Evolutionary conservation across 2,329 filamentous ascomycete species (phyloP).

Genomic region (Teratosphaeria gauchensis): DNA sequence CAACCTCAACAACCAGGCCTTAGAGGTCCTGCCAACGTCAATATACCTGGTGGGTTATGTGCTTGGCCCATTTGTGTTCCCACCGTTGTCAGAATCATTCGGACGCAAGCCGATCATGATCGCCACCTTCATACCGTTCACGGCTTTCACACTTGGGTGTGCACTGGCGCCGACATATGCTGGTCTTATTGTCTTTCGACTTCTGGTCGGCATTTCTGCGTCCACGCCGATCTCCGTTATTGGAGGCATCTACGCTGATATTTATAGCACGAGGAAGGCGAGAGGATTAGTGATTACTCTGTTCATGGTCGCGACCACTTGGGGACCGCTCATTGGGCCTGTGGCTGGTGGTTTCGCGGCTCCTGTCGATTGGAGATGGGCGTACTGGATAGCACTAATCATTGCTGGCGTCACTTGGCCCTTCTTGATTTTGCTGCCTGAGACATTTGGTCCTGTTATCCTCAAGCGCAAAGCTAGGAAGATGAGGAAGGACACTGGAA

Average conservation of each 20-base stretch:
- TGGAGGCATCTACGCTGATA: conserved; percentile 54
- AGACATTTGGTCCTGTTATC: conserved; percentile 38
- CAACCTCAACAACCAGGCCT: conserved; percentile 37
- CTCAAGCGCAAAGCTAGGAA: conserved; percentile 39
- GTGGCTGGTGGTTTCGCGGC: conserved; percentile 55
- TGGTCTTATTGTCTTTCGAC: conserved; percentile 34
- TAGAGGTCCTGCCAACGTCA: conserved; percentile 39
- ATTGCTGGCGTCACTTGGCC: conserved; percentile 54
- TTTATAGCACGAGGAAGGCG: conserved; percentile 48
- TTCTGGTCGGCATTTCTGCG: conserved; percentile 35
- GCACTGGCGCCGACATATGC: conserved; percentile 36
- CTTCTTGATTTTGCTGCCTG: conserved; percentile 50
- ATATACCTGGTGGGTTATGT: conserved; percentile 43
- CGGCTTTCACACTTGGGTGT: conserved; percentile 36
- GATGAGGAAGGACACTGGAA: conserved; percentile 40
- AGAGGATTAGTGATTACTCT: conserved; percentile 52
- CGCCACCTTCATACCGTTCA: conserved; percentile 39
- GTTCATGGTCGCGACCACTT: conserved; percentile 57
- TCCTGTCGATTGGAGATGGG: conserved; percentile 57
- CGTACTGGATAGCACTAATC: conserved; percentile 61
- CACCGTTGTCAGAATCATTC: conserved; percentile 36
- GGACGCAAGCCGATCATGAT: conserved; percentile 41
- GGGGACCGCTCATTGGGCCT: conserved; percentile 57
- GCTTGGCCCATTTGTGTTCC: conserved; percentile 29
- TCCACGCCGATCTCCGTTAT: conserved; percentile 50